Conservation (phyloP, 2,329 filamentous ascomycete genomes). For the Trichoderma hamatum region DNA sequence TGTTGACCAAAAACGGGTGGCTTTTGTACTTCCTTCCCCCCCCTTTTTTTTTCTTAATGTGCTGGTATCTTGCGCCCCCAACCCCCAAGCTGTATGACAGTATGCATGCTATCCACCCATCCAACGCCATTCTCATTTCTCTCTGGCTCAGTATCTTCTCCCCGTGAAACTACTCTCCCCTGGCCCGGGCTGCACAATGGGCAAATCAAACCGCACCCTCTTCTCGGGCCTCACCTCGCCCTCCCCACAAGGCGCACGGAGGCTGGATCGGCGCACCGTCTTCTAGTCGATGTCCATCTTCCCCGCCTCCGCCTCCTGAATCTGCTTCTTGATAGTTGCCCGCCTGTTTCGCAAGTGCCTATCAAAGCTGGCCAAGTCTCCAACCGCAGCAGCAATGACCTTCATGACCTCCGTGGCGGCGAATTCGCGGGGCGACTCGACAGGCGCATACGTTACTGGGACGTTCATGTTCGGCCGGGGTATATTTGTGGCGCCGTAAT, state of each 20-base stretch:
- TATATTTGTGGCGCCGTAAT: slow-evolving; percentile 27
- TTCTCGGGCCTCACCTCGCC: background rate
- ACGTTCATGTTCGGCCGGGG: slow-evolving; percentile 31
- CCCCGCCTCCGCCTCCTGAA: background rate
- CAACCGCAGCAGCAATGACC: slow-evolving; percentile 29
- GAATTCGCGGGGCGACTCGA: slow-evolving; percentile 33
- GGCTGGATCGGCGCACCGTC: slow-evolving; percentile 18
- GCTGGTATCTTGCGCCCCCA: background rate
- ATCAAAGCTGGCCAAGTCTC: slow-evolving; percentile 35
- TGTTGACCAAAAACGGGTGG: slow-evolving; percentile 29
- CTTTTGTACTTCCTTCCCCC: background rate
- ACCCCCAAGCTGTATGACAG: background rate
- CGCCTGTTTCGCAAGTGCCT: slow-evolving; percentile 29
- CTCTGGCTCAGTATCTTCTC: background rate
- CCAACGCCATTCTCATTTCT: background rate
- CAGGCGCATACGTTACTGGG: background rate
- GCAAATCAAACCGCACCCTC: slow-evolving; percentile 6
- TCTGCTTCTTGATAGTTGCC: slow-evolving; percentile 31
- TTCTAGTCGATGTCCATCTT: slow-evolving; percentile 21
- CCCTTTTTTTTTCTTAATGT: background rate
- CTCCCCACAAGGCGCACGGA: background rate
- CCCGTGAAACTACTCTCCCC: background rate
- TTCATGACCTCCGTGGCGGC: slow-evolving; percentile 32
- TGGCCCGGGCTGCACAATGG: background rate
- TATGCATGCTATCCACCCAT: background rate